Percentiles rank a stretch among this genome's conserved stretches.
Evolutionary conservation across 306 rosid species (phyloP).

Genomic region (Ziziphus jujuba): DNA sequence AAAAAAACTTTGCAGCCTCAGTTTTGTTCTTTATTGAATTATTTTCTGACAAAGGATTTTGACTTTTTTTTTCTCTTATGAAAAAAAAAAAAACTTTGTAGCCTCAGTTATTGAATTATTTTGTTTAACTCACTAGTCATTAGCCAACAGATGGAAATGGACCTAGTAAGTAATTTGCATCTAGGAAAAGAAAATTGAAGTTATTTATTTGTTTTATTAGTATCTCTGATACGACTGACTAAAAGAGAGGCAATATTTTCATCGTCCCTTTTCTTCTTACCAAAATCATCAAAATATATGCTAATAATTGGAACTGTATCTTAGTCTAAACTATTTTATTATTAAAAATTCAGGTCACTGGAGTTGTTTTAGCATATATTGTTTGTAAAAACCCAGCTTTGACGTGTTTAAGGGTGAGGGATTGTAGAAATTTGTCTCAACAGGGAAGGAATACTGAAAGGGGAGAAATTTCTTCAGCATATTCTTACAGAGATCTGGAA

Average conservation of each 20-base stretch:
- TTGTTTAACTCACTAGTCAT: not conserved
- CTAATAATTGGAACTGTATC: constrained; percentile 1
- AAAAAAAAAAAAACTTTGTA: too few relatives aligned
- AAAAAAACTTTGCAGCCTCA: too few relatives aligned
- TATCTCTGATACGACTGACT: constrained; percentile 12
- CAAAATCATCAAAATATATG: constrained; percentile 10
- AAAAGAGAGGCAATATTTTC: not conserved
- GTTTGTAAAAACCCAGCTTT: constrained; percentile 48
- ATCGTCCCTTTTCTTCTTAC: constrained; percentile 8
- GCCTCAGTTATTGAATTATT: too few relatives aligned
- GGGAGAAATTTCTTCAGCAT: constrained; percentile 34
- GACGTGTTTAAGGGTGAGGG: constrained; percentile 62
- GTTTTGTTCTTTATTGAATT: too few relatives aligned
- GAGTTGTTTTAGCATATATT: constrained; percentile 54
- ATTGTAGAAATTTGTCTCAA: constrained; percentile 55
- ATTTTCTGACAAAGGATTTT: too few relatives aligned
- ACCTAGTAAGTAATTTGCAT: constrained; percentile 1
- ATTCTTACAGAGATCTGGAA: constrained; percentile 37
- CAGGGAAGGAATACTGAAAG: constrained; percentile 26
- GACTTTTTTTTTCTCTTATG: too few relatives aligned
- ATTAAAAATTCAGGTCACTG: constrained; percentile 56
- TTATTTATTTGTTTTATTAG: not conserved
- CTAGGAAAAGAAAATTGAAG: constrained; percentile 22
- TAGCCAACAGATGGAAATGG: constrained; percentile 1
- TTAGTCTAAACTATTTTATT: constrained; percentile 5